Conservation (phyloP, 371 early-diverging fungal genomes). For the Lichtheimia ramosa region DNA sequence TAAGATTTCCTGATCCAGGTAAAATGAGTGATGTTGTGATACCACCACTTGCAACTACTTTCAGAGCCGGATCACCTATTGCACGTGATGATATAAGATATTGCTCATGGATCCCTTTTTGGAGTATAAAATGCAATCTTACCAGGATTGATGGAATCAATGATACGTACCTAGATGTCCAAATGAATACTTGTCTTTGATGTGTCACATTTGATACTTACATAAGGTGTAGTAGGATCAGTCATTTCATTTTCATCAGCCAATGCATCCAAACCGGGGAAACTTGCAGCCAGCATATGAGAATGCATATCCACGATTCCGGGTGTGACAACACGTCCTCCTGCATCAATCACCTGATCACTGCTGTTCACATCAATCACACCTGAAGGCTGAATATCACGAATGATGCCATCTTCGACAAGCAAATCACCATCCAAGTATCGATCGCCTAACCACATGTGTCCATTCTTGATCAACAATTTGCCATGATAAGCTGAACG, state of each 20-base stretch:
- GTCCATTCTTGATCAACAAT: slow-evolving; percentile 56
- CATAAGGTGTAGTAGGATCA: slow-evolving; percentile 62
- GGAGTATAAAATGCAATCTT: too few species aligned
- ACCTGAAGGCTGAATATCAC: slow-evolving; percentile 26
- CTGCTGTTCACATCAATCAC: slow-evolving; percentile 9
- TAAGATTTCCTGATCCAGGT: slow-evolving; percentile 78
- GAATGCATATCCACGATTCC: slow-evolving; percentile 85
- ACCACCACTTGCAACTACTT: slow-evolving; percentile 76
- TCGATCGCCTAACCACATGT: slow-evolving; percentile 44
- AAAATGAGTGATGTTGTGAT: slow-evolving; percentile 76
- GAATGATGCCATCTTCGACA: slow-evolving; percentile 59
- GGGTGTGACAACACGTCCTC: slow-evolving; percentile 73
- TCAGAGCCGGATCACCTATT: slow-evolving; percentile 69
- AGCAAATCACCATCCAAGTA: slow-evolving; percentile 65
- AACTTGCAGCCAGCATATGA: slow-evolving; percentile 63
- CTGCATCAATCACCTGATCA: slow-evolving; percentile 54
- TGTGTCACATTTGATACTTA: slow-evolving; percentile 9
- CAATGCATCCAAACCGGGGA: slow-evolving; percentile 55
- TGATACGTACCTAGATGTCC: slow-evolving; percentile 43
- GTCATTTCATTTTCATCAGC: slow-evolving; percentile 76
- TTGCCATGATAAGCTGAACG: slow-evolving; percentile 26
- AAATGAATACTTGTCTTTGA: background rate
- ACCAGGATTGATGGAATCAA: slow-evolving; percentile 66
- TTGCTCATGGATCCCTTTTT: too few species aligned
- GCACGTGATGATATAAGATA: too few species aligned